These are phyloP conservation scores for Cryptosporidium meleagridis DNA, from an alignment of 169 alveolate species.

Conservation along the genomic window DNA sequence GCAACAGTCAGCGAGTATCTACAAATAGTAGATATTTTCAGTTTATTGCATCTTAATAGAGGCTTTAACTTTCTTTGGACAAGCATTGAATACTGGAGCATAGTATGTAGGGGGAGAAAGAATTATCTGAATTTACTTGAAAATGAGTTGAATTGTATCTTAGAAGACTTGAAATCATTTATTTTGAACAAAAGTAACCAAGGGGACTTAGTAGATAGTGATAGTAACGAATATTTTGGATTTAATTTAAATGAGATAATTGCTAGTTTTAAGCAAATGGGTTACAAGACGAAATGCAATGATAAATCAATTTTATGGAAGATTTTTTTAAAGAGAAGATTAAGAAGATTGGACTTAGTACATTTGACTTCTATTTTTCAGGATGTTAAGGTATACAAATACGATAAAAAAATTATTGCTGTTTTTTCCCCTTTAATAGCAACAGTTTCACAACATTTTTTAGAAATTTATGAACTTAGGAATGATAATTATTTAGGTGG, in stretches of 20 bases:
- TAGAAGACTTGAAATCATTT: neutral
- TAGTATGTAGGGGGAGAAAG: neutral
- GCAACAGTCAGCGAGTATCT: conserved; percentile 38
- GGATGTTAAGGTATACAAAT: neutral
- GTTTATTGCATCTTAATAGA: conserved; percentile 22
- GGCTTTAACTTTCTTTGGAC: neutral
- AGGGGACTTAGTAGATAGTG: neutral
- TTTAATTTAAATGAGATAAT: neutral
- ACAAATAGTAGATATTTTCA: conserved; percentile 14
- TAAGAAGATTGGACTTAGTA: neutral
- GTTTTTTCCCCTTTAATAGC: conserved; percentile 49
- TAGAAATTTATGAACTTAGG: conserved; percentile 20
- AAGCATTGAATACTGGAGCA: conserved; percentile 27
- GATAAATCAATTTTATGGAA: conserved; percentile 5
- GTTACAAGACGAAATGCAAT: neutral
- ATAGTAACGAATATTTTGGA: neutral
- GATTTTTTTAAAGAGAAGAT: neutral
- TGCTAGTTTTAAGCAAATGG: neutral
- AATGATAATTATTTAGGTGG: neutral
- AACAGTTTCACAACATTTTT: neutral
- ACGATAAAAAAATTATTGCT: conserved; percentile 11
- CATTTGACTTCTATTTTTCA: conserved; percentile 12
- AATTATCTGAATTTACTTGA: neutral
- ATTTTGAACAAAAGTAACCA: neutral
- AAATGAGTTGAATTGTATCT: conserved; percentile 2